Conservation (phyloP, 345 rosid genomes). For the Moricandia moricandioides region DNA sequence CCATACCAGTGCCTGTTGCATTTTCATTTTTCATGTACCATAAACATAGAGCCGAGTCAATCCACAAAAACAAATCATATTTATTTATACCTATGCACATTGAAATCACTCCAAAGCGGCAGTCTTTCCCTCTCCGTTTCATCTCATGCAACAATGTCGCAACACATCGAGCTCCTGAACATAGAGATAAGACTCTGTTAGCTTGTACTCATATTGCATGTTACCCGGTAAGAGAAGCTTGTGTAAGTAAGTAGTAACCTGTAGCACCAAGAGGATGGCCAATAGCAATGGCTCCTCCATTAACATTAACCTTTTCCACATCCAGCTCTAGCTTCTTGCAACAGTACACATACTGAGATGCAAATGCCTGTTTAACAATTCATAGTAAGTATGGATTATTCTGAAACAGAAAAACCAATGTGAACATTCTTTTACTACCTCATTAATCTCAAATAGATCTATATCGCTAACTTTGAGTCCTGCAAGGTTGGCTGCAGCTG, state of each 20-base stretch:
- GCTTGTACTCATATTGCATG: background rate
- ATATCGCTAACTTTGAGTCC: slow-evolving; percentile 68
- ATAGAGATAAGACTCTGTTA: slow-evolving; percentile 3
- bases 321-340: slow-evolving; percentile 75
- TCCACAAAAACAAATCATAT: background rate
- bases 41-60: background rate
- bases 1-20: slow-evolving; percentile 73
- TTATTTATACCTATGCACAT: slow-evolving; percentile 84
- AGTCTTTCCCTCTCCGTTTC: slow-evolving; percentile 86
- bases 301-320: slow-evolving; percentile 74
- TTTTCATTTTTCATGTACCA: background rate
- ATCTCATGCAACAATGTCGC: slow-evolving; percentile 83
- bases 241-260: slow-evolving; percentile 44
- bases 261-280: slow-evolving; percentile 98
- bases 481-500: slow-evolving; percentile 81
- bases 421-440: slow-evolving; percentile 44
- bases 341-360: slow-evolving; percentile 85
- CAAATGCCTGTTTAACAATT: slow-evolving; percentile 69
- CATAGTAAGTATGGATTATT: background rate
- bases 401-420: background rate
- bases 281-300: slow-evolving; percentile 94
- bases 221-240: background rate
- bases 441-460: slow-evolving; percentile 85
- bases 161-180: slow-evolving; percentile 83
- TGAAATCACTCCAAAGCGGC: slow-evolving; percentile 84